Percentiles rank a stretch among this genome's conserved stretches.
phyloP scores from a whole-genome alignment of 2,329 filamentous ascomycete genomes.

The Hypoxylon sp. region DNA sequence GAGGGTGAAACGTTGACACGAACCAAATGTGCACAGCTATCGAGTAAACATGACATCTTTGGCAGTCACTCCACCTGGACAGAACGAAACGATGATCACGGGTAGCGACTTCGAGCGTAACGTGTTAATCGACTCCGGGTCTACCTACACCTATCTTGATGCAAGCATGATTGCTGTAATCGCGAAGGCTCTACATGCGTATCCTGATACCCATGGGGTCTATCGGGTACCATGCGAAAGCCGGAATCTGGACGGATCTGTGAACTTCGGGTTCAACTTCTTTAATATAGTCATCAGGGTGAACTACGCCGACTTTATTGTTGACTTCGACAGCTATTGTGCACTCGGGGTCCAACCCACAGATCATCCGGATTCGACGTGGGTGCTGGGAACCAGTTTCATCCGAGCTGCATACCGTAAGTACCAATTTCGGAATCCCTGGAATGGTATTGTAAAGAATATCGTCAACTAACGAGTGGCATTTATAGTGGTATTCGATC shows the following conservation, averaged over 20 bases:
- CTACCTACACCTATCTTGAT: constrained; percentile 74
- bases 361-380: constrained; percentile 52
- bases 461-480: constrained; percentile 29
- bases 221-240: constrained; percentile 58
- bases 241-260: constrained; percentile 58
- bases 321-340: constrained; percentile 56
- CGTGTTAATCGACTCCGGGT: constrained; percentile 74
- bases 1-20: not conserved
- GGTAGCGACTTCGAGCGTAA: constrained; percentile 57
- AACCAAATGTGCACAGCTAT: constrained; percentile 49
- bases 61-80: constrained; percentile 52
- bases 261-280: constrained; percentile 63
- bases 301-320: constrained; percentile 62
- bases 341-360: constrained; percentile 57
- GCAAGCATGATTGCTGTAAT: constrained; percentile 64
- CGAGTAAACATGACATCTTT: constrained; percentile 59
- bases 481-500: constrained; percentile 57
- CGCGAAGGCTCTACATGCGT: constrained; percentile 55
- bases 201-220: constrained; percentile 50
- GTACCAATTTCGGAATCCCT: constrained; percentile 19
- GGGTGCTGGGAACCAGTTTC: constrained; percentile 59
- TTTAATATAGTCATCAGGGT: constrained; percentile 61
- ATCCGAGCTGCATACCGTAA: constrained; percentile 58
- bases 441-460: not conserved
- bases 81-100: constrained; percentile 50